Evolutionary conservation across 75 land plant species (phyloP).

Genomic region (Larix kaempferi): DNA sequence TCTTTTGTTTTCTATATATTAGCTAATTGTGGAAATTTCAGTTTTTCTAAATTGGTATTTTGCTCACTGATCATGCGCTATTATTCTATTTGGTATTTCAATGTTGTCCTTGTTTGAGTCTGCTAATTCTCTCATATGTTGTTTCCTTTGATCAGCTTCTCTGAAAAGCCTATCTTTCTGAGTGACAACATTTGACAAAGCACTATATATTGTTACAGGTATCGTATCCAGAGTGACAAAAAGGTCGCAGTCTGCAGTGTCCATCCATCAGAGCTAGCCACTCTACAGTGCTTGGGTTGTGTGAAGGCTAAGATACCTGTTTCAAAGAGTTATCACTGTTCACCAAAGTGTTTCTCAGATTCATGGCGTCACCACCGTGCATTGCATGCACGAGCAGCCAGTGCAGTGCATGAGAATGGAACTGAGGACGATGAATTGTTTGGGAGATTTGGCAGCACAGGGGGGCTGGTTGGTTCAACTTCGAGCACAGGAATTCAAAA

Average conservation of each 20-base stretch:
- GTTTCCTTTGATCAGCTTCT: neutral
- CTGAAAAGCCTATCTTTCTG: neutral
- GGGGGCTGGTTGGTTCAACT: constrained; percentile 25
- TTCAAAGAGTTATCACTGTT: constrained; percentile 93
- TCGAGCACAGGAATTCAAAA: constrained; percentile 25
- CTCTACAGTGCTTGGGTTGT: constrained; percentile 90
- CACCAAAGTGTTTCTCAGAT: constrained; percentile 89
- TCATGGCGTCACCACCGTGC: constrained; percentile 95
- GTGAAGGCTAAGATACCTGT: constrained; percentile 85
- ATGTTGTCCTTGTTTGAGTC: neutral
- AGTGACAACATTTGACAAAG: neutral
- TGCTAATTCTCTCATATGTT: neutral
- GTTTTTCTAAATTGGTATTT: too few species aligned
- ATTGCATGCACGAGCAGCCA: constrained; percentile 80
- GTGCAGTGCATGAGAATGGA: constrained; percentile 80
- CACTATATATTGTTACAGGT: constrained; percentile 46
- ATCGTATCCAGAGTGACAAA: constrained; percentile 89
- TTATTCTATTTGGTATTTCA: too few species aligned
- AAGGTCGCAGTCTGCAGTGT: constrained; percentile 91
- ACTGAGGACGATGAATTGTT: constrained; percentile 85
- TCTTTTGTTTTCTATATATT: too few species aligned
- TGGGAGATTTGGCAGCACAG: constrained; percentile 39
- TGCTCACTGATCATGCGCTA: too few species aligned
- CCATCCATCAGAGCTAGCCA: constrained; percentile 91
- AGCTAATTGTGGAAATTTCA: too few species aligned